Evolutionary conservation across 225 moss, liverwort and hornwort species (phyloP).

Genomic region (Rhytidiadelphus loreus): DNA sequence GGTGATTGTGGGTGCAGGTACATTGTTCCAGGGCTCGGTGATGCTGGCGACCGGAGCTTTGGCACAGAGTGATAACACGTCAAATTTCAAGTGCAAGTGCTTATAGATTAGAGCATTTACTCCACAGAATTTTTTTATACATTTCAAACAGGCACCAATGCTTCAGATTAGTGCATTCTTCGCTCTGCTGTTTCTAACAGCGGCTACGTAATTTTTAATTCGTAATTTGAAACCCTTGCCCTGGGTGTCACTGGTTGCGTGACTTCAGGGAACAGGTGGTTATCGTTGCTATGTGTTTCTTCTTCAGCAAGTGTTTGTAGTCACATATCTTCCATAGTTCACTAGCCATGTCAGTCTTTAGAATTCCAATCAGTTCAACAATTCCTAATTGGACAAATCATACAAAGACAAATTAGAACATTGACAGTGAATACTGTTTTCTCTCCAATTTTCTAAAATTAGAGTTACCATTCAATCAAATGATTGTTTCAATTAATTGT

Average conservation of each 20-base stretch:
- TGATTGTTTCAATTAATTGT: background rate
- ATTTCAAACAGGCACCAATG: background rate
- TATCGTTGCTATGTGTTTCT: background rate
- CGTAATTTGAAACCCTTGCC: background rate
- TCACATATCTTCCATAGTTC: background rate
- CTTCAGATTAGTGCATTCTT: background rate
- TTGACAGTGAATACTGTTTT: background rate
- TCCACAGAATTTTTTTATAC: background rate
- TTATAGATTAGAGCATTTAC: background rate
- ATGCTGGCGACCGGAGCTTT: conserved; percentile 86
- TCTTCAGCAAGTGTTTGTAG: background rate
- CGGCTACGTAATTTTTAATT: background rate
- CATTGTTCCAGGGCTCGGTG: conserved; percentile 79
- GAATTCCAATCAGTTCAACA: background rate
- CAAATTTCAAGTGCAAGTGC: background rate
- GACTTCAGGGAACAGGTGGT: background rate
- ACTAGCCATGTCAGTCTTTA: background rate
- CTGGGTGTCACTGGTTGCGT: background rate
- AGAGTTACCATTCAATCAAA: background rate
- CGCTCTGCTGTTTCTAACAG: background rate
- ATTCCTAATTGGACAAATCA: background rate
- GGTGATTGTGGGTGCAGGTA: conserved; percentile 26
- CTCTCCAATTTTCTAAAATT: background rate
- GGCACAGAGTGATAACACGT: conserved; percentile 24
- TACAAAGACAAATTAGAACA: background rate